A percentile compares a stretch with the other conserved stretches of the same genome.
phyloP scores from a whole-genome alignment of 805 yeast genomes.

The Saturnispora dispora region DNA sequence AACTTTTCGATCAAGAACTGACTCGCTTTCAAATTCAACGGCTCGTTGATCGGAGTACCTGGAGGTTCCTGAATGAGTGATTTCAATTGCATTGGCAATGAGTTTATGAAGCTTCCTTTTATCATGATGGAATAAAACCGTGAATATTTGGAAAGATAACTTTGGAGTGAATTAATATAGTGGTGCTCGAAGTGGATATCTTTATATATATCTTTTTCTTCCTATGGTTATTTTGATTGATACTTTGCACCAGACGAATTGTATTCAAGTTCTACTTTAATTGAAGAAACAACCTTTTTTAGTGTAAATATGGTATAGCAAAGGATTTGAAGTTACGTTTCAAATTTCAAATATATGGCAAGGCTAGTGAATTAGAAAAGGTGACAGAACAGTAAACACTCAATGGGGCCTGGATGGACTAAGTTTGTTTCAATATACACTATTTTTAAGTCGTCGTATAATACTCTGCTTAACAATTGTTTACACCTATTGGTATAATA shows the following conservation, averaged over 20 bases:
- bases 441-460: neutral
- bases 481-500: neutral
- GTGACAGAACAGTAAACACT: neutral
- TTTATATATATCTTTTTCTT: too few species aligned
- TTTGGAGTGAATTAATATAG: too few species aligned
- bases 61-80: conserved; percentile 8
- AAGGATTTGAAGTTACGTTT: neutral
- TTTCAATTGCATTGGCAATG: conserved; percentile 15
- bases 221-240: too few species aligned
- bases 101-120: conserved; percentile 16
- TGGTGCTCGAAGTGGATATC: too few species aligned
- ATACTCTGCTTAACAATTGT: neutral
- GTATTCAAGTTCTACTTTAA: too few species aligned
- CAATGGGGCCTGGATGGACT: neutral
- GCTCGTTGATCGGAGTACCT: neutral
- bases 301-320: neutral
- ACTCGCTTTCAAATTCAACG: conserved; percentile 6
- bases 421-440: neutral
- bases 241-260: too few species aligned
- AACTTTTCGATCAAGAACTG: conserved; percentile 13
- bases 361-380: neutral
- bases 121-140: conserved; percentile 9
- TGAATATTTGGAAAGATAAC: neutral
- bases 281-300: too few species aligned
- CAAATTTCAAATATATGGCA: neutral